Conservation (phyloP, 257 asterid species). For the Nicotiana attenuata region DNA sequence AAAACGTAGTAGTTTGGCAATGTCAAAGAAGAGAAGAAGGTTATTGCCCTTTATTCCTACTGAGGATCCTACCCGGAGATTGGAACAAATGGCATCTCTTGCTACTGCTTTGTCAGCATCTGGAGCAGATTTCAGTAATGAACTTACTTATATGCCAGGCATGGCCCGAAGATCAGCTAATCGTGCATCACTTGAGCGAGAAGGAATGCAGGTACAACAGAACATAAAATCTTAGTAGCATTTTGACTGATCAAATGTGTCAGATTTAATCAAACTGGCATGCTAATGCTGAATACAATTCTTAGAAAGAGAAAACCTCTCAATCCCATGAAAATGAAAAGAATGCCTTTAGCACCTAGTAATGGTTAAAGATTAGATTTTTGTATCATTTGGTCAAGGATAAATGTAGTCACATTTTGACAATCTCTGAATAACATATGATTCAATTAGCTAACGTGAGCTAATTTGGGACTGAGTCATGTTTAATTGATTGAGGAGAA, state of each 20-base stretch:
- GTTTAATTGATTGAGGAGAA: background rate
- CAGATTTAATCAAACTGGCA: background rate
- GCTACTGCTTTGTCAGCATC: slow-evolving; percentile 78
- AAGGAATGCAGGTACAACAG: slow-evolving; percentile 77
- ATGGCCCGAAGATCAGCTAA: slow-evolving; percentile 88
- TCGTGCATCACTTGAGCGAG: slow-evolving; percentile 54
- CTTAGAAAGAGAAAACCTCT: background rate
- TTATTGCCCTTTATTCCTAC: slow-evolving; percentile 63
- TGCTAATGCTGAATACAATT: background rate
- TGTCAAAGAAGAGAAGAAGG: slow-evolving; percentile 64
- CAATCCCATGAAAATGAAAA: background rate
- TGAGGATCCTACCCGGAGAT: slow-evolving; percentile 57
- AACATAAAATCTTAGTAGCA: background rate
- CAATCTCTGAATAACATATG: background rate
- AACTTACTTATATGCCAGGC: slow-evolving; percentile 60
- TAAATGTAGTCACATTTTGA: background rate
- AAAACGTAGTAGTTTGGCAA: slow-evolving; percentile 37
- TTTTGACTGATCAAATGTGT: background rate
- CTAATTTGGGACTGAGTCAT: background rate
- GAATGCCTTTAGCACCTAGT: background rate
- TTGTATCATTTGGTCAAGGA: background rate
- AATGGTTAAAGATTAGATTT: background rate
- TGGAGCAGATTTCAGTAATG: slow-evolving; percentile 59
- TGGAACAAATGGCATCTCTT: slow-evolving; percentile 88
- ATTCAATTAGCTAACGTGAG: background rate